Evolutionary conservation across 306 rosid genomes (phyloP).

Genomic region (Quercus aquifolioides): DNA sequence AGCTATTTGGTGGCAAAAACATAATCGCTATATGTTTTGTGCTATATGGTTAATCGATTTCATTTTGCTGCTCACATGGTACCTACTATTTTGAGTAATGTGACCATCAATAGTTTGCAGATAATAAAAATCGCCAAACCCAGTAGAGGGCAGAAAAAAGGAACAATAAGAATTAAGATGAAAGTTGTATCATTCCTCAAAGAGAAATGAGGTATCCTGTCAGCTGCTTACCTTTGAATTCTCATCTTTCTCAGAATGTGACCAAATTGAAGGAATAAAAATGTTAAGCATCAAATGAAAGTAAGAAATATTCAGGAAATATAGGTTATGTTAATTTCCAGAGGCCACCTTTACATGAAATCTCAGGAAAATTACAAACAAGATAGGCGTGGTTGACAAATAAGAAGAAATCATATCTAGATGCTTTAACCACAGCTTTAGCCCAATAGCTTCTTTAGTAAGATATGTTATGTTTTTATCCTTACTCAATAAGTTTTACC

Average conservation of each 20-base stretch:
- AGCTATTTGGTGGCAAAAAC: neutral
- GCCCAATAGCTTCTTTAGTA: neutral
- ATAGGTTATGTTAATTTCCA: neutral
- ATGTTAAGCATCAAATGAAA: constrained; percentile 10
- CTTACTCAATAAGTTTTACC: too few relatives aligned
- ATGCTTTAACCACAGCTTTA: neutral
- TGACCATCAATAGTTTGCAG: constrained; percentile 59
- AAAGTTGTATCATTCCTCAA: constrained; percentile 67
- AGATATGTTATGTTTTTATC: too few relatives aligned
- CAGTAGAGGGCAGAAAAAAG: constrained; percentile 83
- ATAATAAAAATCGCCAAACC: constrained; percentile 69
- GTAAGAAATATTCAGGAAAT: neutral
- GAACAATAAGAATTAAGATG: constrained; percentile 52
- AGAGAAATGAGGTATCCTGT: constrained; percentile 86
- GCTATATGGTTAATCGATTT: neutral
- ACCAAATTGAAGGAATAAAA: constrained; percentile 1
- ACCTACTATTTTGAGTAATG: constrained; percentile 26
- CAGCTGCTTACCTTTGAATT: constrained; percentile 31
- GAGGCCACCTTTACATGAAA: neutral
- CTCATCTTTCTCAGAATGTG: neutral
- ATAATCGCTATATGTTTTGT: neutral
- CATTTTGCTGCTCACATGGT: neutral
- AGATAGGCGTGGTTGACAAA: neutral
- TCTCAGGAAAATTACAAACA: neutral
- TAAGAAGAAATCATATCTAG: neutral